Conservation (phyloP, 2,329 filamentous ascomycete species). For the Fusarium caatingaense region DNA sequence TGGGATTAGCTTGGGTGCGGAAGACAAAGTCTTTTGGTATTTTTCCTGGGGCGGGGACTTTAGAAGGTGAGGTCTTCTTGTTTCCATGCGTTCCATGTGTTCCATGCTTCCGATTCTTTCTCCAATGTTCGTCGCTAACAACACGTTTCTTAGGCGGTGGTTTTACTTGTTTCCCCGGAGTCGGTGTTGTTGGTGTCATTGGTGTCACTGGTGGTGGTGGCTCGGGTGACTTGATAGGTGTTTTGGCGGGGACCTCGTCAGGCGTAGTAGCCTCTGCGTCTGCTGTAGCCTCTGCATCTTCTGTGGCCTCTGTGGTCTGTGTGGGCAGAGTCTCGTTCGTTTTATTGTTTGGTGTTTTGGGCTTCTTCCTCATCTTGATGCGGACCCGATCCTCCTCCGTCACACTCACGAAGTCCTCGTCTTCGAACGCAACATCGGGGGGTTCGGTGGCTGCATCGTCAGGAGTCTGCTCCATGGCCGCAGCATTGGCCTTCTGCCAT, state of each 20-base stretch:
- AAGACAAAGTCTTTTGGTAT: conserved; percentile 70
- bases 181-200: conserved; percentile 54
- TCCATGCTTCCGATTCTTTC: conserved; percentile 67
- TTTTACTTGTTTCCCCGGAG: conserved; percentile 47
- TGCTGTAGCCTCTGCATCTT: conserved; percentile 21
- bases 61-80: conserved; percentile 54
- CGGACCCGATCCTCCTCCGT: conserved; percentile 70
- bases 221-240: conserved; percentile 21
- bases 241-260: conserved; percentile 23
- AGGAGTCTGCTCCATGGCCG: conserved; percentile 67
- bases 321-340: conserved; percentile 43
- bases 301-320: conserved; percentile 23
- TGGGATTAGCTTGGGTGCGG: conserved; percentile 64
- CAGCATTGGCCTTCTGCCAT: conserved; percentile 85
- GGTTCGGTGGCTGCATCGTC: conserved; percentile 67
- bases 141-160: conserved; percentile 88
- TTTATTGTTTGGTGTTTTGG: conserved; percentile 51
- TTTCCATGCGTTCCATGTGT: conserved; percentile 61
- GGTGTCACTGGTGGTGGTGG: conserved; percentile 48
- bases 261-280: conserved; percentile 25
- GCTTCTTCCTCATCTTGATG: conserved; percentile 64
- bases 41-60: conserved; percentile 46
- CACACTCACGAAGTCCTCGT: conserved; percentile 67
- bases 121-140: conserved; percentile 93
- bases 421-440: conserved; percentile 69